phyloP scores from a whole-genome alignment of 1,284 basidiomycete species.

The Phenoliferia sp. region DNA sequence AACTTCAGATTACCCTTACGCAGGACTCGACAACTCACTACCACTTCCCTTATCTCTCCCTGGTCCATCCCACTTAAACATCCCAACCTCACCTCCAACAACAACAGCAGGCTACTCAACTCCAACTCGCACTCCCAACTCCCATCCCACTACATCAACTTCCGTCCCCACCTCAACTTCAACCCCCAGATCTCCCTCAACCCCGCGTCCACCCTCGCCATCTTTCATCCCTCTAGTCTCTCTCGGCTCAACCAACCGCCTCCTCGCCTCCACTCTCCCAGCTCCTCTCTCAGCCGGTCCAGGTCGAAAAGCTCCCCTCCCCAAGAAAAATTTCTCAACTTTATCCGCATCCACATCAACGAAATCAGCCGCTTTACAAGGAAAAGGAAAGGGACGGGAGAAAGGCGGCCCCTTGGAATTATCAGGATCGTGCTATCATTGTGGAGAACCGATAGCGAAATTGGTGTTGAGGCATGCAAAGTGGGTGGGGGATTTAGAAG shows the following conservation, averaged over 20 bases:
- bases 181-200: background rate
- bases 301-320: background rate
- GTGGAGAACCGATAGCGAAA: background rate
- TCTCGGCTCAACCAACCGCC: background rate
- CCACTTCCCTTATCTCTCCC: too few species aligned
- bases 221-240: background rate
- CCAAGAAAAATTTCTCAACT: background rate
- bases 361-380: background rate
- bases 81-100: background rate
- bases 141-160: background rate
- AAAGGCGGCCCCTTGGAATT: background rate
- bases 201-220: background rate
- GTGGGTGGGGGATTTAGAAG: background rate
- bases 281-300: background rate
- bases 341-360: background rate
- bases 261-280: background rate
- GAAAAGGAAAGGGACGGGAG: background rate
- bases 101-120: background rate
- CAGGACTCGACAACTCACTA: too few species aligned
- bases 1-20: too few species aligned
- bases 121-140: background rate
- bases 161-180: background rate
- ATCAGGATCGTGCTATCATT: background rate
- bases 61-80: background rate
- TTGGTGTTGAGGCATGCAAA: background rate